Percentiles rank a stretch among this genome's conserved stretches.
Conservation (phyloP, 345 rosid species). For the Dipteronia dyeriana region DNA sequence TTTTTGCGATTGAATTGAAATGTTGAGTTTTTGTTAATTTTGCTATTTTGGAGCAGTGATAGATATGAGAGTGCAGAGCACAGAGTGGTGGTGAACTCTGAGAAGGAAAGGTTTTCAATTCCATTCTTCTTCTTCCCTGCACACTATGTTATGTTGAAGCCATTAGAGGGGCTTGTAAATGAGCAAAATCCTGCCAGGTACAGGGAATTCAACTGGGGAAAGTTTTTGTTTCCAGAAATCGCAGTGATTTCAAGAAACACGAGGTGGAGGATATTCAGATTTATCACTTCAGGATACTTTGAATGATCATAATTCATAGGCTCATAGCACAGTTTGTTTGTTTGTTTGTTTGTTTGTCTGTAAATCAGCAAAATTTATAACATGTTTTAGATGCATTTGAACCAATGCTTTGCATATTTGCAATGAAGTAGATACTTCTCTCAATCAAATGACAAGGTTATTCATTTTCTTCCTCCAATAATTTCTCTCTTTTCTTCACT, state of each 20-base stretch:
- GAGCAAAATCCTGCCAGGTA: slow-evolving; percentile 51
- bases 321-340: neutral
- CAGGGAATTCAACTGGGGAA: slow-evolving; percentile 65
- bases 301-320: neutral
- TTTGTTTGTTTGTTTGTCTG: neutral
- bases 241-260: slow-evolving; percentile 54
- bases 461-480: too few species aligned
- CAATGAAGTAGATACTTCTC: too few species aligned
- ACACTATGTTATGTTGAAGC: slow-evolving; percentile 55
- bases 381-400: neutral
- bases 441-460: too few species aligned
- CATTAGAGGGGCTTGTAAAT: slow-evolving; percentile 55
- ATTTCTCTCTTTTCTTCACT: too few species aligned
- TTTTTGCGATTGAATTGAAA: neutral
- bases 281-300: slow-evolving; percentile 32
- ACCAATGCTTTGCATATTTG: neutral
- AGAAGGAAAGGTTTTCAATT: slow-evolving; percentile 55
- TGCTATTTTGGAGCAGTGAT: slow-evolving; percentile 66
- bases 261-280: slow-evolving; percentile 45
- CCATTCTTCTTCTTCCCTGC: slow-evolving; percentile 64
- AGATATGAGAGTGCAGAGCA: slow-evolving; percentile 63
- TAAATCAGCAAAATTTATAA: too few species aligned
- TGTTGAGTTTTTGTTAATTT: neutral
- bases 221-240: slow-evolving; percentile 52
- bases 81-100: slow-evolving; percentile 57